Evolutionary conservation across 2,329 filamentous ascomycete genomes (phyloP).

Genomic region (Monosporascus sp.): DNA sequence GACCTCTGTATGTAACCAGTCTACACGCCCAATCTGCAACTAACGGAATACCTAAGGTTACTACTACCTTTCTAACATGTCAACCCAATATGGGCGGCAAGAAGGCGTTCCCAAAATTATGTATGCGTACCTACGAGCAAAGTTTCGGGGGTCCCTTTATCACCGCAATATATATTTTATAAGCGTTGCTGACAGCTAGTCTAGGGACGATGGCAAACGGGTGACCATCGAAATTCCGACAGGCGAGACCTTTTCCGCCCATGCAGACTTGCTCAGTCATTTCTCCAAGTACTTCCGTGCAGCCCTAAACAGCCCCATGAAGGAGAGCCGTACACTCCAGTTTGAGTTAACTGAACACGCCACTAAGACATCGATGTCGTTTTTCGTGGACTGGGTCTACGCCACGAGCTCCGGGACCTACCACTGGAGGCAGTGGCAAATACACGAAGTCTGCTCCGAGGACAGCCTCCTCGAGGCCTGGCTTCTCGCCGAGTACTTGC

Average conservation of each 20-base stretch:
- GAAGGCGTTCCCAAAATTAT: too few relatives aligned
- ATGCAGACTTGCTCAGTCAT: constrained; percentile 1
- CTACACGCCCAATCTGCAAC: too few relatives aligned
- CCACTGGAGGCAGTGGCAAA: background rate
- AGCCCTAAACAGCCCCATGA: constrained; percentile 1
- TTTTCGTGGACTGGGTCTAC: constrained; percentile 1
- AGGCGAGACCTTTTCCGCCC: background rate
- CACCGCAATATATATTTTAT: too few relatives aligned
- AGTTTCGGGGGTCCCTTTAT: too few relatives aligned
- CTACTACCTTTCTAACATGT: too few relatives aligned
- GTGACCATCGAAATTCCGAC: background rate
- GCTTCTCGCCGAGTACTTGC: background rate
- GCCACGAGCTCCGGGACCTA: background rate
- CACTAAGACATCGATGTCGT: background rate
- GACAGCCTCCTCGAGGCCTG: background rate
- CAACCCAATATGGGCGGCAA: too few relatives aligned
- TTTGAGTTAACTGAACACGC: background rate
- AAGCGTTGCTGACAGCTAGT: background rate
- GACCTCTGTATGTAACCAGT: too few relatives aligned
- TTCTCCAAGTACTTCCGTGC: constrained; percentile 1
- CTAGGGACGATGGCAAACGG: background rate
- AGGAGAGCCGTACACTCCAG: background rate
- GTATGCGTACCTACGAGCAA: too few relatives aligned
- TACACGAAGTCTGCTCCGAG: background rate
- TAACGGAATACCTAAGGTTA: too few relatives aligned